These are phyloP conservation scores for Backusella australiensis DNA, from an alignment of 192 early-diverging fungal genomes.

Conservation along the genomic window DNA sequence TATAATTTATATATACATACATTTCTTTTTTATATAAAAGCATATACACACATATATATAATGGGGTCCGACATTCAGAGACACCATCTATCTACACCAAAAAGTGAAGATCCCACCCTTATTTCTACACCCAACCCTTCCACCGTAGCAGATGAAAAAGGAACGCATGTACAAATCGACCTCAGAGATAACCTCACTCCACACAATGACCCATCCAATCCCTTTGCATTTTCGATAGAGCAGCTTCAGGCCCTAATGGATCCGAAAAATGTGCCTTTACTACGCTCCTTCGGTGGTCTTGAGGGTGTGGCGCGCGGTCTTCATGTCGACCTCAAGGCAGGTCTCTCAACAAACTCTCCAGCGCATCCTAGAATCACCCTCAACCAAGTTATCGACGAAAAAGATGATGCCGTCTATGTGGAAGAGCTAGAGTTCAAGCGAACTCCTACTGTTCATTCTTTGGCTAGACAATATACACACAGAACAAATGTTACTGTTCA, in stretches of 20 bases:
- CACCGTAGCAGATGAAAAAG: background rate
- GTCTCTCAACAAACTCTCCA: slow-evolving; percentile 32
- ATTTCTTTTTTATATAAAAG: background rate
- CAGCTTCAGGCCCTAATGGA: slow-evolving; percentile 51
- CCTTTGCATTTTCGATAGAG: slow-evolving; percentile 46
- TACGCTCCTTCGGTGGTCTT: slow-evolving; percentile 43
- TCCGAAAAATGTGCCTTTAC: slow-evolving; percentile 47
- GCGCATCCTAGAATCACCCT: slow-evolving; percentile 6
- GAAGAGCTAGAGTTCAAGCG: slow-evolving; percentile 15
- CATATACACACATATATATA: background rate
- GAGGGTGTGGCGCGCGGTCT: slow-evolving; percentile 49
- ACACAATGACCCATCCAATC: slow-evolving; percentile 41
- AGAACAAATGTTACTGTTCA: slow-evolving; percentile 3
- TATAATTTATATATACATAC: background rate
- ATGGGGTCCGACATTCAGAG: background rate
- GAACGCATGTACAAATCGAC: slow-evolving; percentile 1
- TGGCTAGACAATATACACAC: slow-evolving; percentile 14
- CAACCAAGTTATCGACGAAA: background rate
- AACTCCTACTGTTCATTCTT: slow-evolving; percentile 10
- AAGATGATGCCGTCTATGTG: slow-evolving; percentile 12
- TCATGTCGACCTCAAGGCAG: slow-evolving; percentile 40
- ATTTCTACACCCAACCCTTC: background rate
- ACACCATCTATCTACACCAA: background rate
- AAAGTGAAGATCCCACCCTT: slow-evolving; percentile 15
- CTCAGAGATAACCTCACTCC: slow-evolving; percentile 7